phyloP scores from a whole-genome alignment of 2,329 filamentous ascomycete species.

The Penicillium freii region DNA sequence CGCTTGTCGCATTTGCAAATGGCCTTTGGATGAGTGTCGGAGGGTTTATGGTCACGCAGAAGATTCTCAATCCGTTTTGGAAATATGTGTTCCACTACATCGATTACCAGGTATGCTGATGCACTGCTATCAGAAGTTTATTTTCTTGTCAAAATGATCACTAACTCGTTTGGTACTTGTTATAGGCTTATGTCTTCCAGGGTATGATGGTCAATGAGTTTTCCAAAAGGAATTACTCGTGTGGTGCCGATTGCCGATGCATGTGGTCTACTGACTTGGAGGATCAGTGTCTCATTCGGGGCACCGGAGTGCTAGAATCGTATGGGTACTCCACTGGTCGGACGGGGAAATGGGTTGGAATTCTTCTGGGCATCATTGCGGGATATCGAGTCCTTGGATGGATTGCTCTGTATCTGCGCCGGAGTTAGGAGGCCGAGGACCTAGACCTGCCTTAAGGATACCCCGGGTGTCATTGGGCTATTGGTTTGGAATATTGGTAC shows the following conservation, averaged over 20 bases:
- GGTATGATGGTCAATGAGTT: conserved; percentile 96
- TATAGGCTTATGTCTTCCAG: conserved; percentile 71
- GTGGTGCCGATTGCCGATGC: conserved; percentile 61
- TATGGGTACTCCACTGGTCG: conserved; percentile 68
- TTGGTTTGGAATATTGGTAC: neutral
- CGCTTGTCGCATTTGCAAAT: conserved; percentile 79
- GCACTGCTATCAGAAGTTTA: neutral
- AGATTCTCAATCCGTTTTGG: conserved; percentile 77
- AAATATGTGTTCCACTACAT: conserved; percentile 86
- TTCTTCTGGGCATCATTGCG: conserved; percentile 71
- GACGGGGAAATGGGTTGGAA: conserved; percentile 70
- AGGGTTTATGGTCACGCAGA: conserved; percentile 74
- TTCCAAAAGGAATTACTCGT: conserved; percentile 61
- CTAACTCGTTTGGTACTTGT: neutral
- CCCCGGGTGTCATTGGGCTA: neutral
- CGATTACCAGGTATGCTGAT: conserved; percentile 64
- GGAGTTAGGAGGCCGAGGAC: neutral
- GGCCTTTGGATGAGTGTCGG: conserved; percentile 86
- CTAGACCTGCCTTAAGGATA: neutral
- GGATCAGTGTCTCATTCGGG: conserved; percentile 66
- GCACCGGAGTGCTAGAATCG: conserved; percentile 64
- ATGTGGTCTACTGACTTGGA: conserved; percentile 67
- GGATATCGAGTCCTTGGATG: conserved; percentile 70
- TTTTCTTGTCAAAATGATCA: neutral
- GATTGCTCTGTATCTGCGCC: conserved; percentile 51